Evolutionary conservation across 2,329 filamentous ascomycete genomes (phyloP).

Genomic region (Hypoxylon sp.): DNA sequence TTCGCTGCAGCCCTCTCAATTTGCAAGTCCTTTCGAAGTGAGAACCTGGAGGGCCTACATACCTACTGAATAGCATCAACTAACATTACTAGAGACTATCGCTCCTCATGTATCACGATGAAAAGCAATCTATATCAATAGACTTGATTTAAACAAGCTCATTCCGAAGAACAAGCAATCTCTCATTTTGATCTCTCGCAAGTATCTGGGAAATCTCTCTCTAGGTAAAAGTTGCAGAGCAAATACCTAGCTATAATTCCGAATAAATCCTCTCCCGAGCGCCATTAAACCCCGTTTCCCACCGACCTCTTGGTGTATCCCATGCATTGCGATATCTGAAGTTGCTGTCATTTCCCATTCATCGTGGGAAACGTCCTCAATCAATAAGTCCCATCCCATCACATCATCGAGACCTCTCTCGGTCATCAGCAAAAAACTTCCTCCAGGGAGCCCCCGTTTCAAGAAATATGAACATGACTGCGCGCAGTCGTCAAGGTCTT

Average conservation of each 20-base stretch:
- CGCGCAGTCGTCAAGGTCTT: constrained; percentile 25
- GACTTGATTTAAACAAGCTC: constrained; percentile 15
- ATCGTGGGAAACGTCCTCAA: constrained; percentile 38
- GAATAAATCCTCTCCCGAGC: constrained; percentile 22
- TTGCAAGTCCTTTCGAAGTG: background rate
- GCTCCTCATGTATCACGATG: background rate
- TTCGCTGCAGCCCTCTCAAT: background rate
- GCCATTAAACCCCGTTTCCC: constrained; percentile 35
- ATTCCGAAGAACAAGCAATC: constrained; percentile 20
- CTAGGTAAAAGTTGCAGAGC: constrained; percentile 16
- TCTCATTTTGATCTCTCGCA: constrained; percentile 27
- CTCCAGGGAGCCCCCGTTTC: constrained; percentile 42
- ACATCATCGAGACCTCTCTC: constrained; percentile 42
- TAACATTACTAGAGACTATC: background rate
- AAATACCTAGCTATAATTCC: background rate
- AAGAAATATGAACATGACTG: constrained; percentile 23
- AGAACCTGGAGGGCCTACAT: background rate
- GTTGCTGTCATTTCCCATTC: constrained; percentile 28
- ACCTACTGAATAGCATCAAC: background rate
- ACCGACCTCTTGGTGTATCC: constrained; percentile 18
- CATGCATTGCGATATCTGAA: constrained; percentile 29
- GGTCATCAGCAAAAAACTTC: constrained; percentile 44
- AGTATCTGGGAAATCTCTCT: constrained; percentile 26
- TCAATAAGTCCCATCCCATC: constrained; percentile 48
- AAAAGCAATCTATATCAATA: background rate